These are phyloP conservation scores for Lactarius sp. DNA, from an alignment of 768 basidiomycete species.

Conservation along the genomic window DNA sequence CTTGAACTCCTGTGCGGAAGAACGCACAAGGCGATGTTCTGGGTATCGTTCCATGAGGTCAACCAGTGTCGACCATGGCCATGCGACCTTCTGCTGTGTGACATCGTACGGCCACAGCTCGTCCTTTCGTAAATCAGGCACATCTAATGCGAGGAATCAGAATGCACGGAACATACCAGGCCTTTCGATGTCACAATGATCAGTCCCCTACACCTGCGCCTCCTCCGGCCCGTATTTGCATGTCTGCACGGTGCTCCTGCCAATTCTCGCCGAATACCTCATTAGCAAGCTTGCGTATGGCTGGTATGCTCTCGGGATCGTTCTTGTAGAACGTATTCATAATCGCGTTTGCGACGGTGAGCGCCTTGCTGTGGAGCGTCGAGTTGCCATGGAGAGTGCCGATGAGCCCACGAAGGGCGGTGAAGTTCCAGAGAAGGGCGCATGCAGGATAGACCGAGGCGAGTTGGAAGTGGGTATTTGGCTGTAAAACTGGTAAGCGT, in stretches of 20 bases:
- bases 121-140: not conserved
- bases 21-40: constrained; percentile 89
- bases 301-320: constrained; percentile 49
- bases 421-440: constrained; percentile 85
- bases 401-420: constrained; percentile 66
- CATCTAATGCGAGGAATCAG: not conserved
- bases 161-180: constrained; percentile 44
- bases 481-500: constrained; percentile 35
- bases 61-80: constrained; percentile 96
- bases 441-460: constrained; percentile 84
- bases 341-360: constrained; percentile 73
- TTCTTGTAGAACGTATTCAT: constrained; percentile 82
- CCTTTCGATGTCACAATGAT: constrained; percentile 81
- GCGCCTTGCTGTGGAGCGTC: constrained; percentile 73
- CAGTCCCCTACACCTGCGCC: constrained; percentile 77
- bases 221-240: constrained; percentile 60
- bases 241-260: constrained; percentile 61
- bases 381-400: constrained; percentile 76
- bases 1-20: constrained; percentile 88
- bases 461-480: constrained; percentile 66
- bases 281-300: constrained; percentile 69
- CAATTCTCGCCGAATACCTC: constrained; percentile 80
- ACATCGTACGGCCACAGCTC: constrained; percentile 92
- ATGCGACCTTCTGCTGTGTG: constrained; percentile 95
- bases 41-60: constrained; percentile 97